Evolutionary conservation across 73 alveolate species (phyloP).

Genomic region (Tetrahymena borealis): DNA sequence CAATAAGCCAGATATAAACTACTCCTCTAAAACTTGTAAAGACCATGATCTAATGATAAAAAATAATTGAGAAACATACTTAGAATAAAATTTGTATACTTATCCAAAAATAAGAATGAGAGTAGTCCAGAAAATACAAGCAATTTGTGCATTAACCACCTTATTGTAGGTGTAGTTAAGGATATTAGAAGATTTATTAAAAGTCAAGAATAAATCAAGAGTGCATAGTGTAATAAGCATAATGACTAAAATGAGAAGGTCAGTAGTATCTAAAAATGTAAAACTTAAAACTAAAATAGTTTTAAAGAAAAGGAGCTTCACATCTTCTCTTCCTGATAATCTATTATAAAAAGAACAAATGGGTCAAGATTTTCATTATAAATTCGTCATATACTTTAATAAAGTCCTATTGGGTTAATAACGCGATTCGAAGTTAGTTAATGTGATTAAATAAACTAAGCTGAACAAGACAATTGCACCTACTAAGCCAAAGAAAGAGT

Average conservation of each 20-base stretch:
- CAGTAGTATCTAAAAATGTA: slow-evolving; percentile 18
- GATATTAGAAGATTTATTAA: slow-evolving; percentile 21
- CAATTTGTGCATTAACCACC: slow-evolving; percentile 22
- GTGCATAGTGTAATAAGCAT: slow-evolving; percentile 32
- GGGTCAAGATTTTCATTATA: neutral
- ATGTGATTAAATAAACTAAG: slow-evolving; percentile 6
- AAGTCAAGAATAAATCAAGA: slow-evolving; percentile 13
- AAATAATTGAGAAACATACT: neutral
- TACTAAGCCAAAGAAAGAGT: slow-evolving; percentile 18
- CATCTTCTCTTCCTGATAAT: slow-evolving; percentile 41
- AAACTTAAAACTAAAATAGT: slow-evolving; percentile 18
- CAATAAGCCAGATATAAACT: slow-evolving; percentile 32
- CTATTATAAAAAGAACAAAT: neutral
- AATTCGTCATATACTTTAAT: neutral
- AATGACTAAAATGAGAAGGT: slow-evolving; percentile 10
- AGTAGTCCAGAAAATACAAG: slow-evolving; percentile 35
- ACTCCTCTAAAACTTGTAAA: slow-evolving; percentile 38
- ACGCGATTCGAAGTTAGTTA: slow-evolving; percentile 30
- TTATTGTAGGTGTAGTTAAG: slow-evolving; percentile 21
- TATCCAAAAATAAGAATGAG: slow-evolving; percentile 32
- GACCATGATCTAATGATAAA: neutral
- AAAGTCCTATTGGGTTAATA: slow-evolving; percentile 26
- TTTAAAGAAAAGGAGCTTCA: slow-evolving; percentile 19
- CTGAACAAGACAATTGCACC: neutral
- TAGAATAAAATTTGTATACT: neutral